Conservation (phyloP, 2,329 filamentous ascomycete genomes). For the Colletotrichum orchidophilum region DNA sequence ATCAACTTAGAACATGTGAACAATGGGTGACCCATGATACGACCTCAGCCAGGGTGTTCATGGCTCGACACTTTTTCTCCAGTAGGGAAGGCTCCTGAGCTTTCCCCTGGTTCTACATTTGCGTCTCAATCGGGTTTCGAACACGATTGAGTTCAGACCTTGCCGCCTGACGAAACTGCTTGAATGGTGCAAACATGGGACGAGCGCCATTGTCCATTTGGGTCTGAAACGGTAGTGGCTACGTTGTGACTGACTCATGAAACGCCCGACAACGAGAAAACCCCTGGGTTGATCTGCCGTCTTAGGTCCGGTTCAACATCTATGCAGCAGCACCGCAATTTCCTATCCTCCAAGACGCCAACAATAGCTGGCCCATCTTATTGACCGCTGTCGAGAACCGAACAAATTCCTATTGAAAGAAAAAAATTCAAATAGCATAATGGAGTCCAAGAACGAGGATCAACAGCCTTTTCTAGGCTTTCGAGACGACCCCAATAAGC, state of each 20-base stretch:
- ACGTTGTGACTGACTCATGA: neutral
- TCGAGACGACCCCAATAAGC: neutral
- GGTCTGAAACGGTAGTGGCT: neutral
- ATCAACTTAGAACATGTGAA: no score
- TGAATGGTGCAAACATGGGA: neutral
- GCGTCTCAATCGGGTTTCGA: slow-evolving; percentile 3
- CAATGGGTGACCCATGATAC: no score
- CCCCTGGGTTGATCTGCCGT: neutral
- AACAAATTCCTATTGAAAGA: neutral
- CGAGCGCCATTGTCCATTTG: neutral
- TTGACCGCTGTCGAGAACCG: neutral
- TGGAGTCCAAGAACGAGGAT: slow-evolving; percentile 16
- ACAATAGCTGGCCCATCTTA: no score
- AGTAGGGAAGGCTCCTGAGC: no score
- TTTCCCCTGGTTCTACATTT: no score
- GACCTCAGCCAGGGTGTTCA: no score
- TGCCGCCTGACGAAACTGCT: no score
- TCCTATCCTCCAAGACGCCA: no score
- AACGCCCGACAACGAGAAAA: neutral
- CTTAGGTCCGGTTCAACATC: neutral
- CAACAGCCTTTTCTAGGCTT: slow-evolving; percentile 26
- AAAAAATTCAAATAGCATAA: neutral
- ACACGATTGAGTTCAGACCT: neutral
- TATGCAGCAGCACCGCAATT: neutral
- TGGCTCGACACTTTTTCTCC: no score